Conservation (phyloP, 345 rosid species). For the Murraya paniculata region DNA sequence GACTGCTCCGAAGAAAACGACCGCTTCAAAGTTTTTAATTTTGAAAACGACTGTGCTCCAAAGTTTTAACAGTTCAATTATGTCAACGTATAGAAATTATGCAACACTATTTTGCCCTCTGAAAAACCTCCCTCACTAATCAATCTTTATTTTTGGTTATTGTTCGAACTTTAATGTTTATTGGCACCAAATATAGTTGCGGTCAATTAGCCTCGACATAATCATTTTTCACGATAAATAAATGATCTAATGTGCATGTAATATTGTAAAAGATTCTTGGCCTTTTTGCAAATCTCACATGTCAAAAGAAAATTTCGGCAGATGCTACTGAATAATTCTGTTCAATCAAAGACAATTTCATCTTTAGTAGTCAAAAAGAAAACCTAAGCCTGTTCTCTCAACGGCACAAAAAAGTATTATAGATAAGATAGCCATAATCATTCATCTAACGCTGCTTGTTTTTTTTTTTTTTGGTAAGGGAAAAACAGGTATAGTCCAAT, state of each 20-base stretch:
- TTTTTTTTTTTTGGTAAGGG: not conserved
- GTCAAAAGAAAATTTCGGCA: not conserved
- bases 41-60: too few species aligned
- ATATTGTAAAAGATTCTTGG: not conserved
- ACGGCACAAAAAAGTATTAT: not conserved
- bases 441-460: conserved; percentile 16
- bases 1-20: conserved; percentile 3
- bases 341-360: not conserved
- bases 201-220: too few species aligned
- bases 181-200: too few species aligned
- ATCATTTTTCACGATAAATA: too few species aligned
- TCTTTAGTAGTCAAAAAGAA: conserved; percentile 28
- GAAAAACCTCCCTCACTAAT: too few species aligned
- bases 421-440: conserved; percentile 22
- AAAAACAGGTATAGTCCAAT: not conserved
- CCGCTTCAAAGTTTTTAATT: not conserved
- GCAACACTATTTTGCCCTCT: too few species aligned
- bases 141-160: too few species aligned
- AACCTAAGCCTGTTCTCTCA: conserved; percentile 16
- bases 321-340: not conserved
- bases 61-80: too few species aligned
- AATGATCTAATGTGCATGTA: not conserved
- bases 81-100: too few species aligned
- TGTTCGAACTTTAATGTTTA: too few species aligned
- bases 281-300: not conserved